Percentiles rank a stretch among this genome's conserved stretches.
phyloP scores from a whole-genome alignment of 2,329 filamentous ascomycete species.

The Neopestalotiopsis clavispora region DNA sequence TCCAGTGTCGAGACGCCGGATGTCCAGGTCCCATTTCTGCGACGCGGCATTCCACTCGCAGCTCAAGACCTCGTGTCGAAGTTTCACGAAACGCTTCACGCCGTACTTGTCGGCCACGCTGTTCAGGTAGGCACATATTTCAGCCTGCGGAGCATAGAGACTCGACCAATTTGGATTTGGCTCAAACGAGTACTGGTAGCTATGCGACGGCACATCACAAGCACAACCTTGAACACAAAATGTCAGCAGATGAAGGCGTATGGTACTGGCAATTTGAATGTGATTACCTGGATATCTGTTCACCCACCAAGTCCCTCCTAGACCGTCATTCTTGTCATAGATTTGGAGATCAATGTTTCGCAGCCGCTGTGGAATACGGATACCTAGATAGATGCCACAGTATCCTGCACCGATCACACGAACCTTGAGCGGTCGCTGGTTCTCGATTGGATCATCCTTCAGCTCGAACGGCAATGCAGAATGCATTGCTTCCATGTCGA shows the following conservation, averaged over 20 bases:
- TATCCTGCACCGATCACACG: constrained; percentile 41
- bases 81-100: constrained; percentile 51
- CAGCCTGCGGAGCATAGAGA: constrained; percentile 53
- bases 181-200: constrained; percentile 61
- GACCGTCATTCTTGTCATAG: constrained; percentile 38
- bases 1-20: constrained; percentile 40
- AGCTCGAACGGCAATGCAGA: constrained; percentile 23
- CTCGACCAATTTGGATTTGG: constrained; percentile 59
- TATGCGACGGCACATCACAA: constrained; percentile 48
- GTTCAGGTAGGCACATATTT: constrained; percentile 55
- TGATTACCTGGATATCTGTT: constrained; percentile 40
- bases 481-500: neutral
- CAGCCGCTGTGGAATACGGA: constrained; percentile 38
- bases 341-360: constrained; percentile 39
- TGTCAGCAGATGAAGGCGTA: neutral
- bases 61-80: constrained; percentile 44
- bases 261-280: neutral
- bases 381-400: constrained; percentile 39
- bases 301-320: constrained; percentile 44
- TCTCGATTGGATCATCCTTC: constrained; percentile 34
- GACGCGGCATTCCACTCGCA: constrained; percentile 44
- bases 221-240: constrained; percentile 30
- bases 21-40: constrained; percentile 46
- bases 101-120: constrained; percentile 51
- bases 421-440: constrained; percentile 38